These are phyloP conservation scores for Cornus florida DNA, from an alignment of 148 eudicot genomes.

Conservation along the genomic window DNA sequence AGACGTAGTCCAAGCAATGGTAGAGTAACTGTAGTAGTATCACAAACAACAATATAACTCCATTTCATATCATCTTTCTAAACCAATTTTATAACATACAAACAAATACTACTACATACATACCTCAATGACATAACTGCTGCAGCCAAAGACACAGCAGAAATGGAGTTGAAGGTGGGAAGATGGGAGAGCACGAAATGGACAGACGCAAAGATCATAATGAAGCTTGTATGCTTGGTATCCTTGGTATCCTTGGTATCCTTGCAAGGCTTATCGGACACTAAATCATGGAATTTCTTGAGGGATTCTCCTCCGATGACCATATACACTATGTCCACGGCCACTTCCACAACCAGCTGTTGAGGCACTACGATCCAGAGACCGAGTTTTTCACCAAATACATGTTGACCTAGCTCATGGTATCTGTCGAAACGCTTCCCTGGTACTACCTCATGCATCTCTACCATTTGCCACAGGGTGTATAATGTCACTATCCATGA, in stretches of 20 bases:
- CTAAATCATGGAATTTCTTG: conserved; percentile 29
- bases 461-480: conserved; percentile 57
- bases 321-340: conserved; percentile 41
- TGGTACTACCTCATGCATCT: conserved; percentile 48
- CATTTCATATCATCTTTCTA: too few relatives aligned
- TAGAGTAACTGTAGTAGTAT: conserved; percentile 33
- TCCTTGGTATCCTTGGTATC: conserved; percentile 33
- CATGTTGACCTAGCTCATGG: conserved; percentile 53
- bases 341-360: conserved; percentile 42
- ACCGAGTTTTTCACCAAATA: conserved; percentile 49
- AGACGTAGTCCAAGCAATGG: conserved; percentile 43
- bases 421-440: conserved; percentile 52
- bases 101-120: too few relatives aligned
- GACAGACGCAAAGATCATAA: conserved; percentile 47
- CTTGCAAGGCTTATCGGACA: conserved; percentile 16
- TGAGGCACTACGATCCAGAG: conserved; percentile 46
- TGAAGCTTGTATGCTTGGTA: conserved; percentile 40
- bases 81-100: too few relatives aligned
- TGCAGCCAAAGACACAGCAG: conserved; percentile 45
- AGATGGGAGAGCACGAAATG: conserved; percentile 49
- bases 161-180: conserved; percentile 45
- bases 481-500: conserved; percentile 52
- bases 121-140: conserved; percentile 53
- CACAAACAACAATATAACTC: too few relatives aligned
- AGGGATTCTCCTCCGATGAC: conserved; percentile 48